Evolutionary conservation across 169 alveolate genomes (phyloP), one percentile per base, ranked within the genome.

Genomic region (Eimeria brunetti): DNA sequence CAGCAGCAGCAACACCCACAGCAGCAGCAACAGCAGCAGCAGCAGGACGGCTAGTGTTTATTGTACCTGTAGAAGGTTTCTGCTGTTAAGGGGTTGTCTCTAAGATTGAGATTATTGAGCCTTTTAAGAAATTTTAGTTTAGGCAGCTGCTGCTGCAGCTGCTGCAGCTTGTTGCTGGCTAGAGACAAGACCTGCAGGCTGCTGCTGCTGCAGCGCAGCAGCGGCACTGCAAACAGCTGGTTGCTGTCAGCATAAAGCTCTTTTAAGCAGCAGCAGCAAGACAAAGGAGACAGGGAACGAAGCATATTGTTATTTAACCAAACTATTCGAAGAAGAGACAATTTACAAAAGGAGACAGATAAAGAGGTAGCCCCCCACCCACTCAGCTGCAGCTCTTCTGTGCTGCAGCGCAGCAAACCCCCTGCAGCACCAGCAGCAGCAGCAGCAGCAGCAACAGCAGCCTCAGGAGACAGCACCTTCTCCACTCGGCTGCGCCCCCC

Each of bases 11-110:
- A 78, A 64, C 88, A 46, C 41, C 46, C 14, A n/a, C 64, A 38
- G 67, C 88, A 46, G 88, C 88, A 46, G 88, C 88, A n/a, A 67
- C 88, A 18, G 88, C 67, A 18, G 67, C 88, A 14, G 88, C 83
- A 14, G 83, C 22, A 33, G 46, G 20, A n/a, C 1, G 80, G n/a
- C n/a, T n/a, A n/a, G n/a, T n/a, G n/a, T n/a, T n/a, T 0, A 14
- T 24, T 22, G 44, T 78, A 78, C 88, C 88, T 78, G 67, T 78
- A 78, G 8, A 44, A 67, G 2, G 88, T n/a, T 44, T 78, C 88
- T 18, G 88, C 33, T 44, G 88, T 44, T 4, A 78, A 22, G 11
- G 88, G 88, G 38, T 78, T 78, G 67, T 49, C 88, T 51, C 8
- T 44, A 8, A 78, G 88, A 9, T 78, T 78, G 11, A 78, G 67